A percentile compares a stretch with the other conserved stretches of the same genome.
Evolutionary conservation across 306 rosid species (phyloP).

Genomic region (Acmispon strigosus): DNA sequence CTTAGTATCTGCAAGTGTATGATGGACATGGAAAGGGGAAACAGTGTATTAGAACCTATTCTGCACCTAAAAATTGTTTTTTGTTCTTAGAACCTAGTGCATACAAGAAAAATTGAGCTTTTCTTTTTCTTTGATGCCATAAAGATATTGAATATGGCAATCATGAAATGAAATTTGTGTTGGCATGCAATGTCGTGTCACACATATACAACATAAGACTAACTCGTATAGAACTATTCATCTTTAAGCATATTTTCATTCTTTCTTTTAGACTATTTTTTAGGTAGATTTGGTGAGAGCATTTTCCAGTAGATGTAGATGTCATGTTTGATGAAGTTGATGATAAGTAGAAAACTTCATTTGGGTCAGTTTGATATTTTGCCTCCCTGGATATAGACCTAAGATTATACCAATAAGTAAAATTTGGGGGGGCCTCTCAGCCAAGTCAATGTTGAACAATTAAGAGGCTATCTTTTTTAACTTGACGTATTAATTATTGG

Average conservation of each 20-base stretch:
- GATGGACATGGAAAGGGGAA: slow-evolving; percentile 13
- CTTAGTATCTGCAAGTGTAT: background rate
- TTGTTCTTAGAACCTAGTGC: slow-evolving; percentile 18
- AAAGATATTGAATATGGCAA: slow-evolving; percentile 13
- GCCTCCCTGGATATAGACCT: background rate
- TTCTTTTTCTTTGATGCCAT: slow-evolving; percentile 14
- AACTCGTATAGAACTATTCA: background rate
- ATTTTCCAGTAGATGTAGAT: background rate
- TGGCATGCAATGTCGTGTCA: slow-evolving; percentile 8
- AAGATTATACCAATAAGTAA: too few relatives aligned
- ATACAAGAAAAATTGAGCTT: slow-evolving; percentile 15
- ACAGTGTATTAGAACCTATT: slow-evolving; percentile 2
- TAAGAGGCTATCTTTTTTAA: too few relatives aligned
- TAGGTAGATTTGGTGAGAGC: background rate
- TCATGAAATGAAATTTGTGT: slow-evolving; percentile 13
- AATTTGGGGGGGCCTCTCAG: background rate
- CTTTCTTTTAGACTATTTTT: background rate
- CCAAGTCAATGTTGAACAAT: background rate
- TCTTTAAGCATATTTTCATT: slow-evolving; percentile 7
- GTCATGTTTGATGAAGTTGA: background rate
- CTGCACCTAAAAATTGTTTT: background rate
- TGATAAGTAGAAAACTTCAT: background rate
- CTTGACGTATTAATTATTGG: background rate
- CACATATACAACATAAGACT: background rate
- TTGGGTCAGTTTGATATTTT: background rate